Evolutionary conservation across 805 yeast species (phyloP).

Genomic region (Ogataea dorogensis): DNA sequence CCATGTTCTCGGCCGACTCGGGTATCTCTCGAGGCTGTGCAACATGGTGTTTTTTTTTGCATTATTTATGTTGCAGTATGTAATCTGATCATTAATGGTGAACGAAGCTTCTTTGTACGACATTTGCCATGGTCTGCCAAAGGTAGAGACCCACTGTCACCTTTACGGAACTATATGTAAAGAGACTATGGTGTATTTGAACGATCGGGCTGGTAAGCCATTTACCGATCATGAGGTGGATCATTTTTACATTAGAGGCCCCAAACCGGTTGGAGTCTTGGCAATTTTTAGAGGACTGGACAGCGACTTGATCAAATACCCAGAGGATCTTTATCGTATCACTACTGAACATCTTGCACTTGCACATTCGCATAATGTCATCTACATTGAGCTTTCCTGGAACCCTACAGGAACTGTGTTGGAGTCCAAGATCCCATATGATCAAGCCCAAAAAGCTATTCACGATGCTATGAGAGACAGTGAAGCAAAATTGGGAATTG

Average conservation of each 20-base stretch:
- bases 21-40: conserved; percentile 9
- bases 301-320: conserved; percentile 23
- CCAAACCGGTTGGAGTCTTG: conserved; percentile 34
- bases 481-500: conserved; percentile 22
- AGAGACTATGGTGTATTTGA: conserved; percentile 25
- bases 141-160: conserved; percentile 35
- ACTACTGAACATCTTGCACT: conserved; percentile 28
- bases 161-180: conserved; percentile 32
- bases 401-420: conserved; percentile 34
- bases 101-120: conserved; percentile 8
- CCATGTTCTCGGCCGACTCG: conserved; percentile 4
- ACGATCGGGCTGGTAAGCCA: conserved; percentile 23
- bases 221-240: conserved; percentile 28
- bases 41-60: neutral
- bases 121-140: conserved; percentile 31
- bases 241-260: conserved; percentile 31
- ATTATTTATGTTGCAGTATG: conserved; percentile 1
- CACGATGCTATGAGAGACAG: conserved; percentile 27
- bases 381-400: conserved; percentile 33
- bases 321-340: conserved; percentile 29
- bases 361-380: conserved; percentile 27
- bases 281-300: conserved; percentile 32
- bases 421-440: conserved; percentile 28
- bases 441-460: conserved; percentile 29
- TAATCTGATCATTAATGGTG: neutral